Percentiles rank a stretch among this genome's conserved stretches.
Evolutionary conservation across 768 basidiomycete species (phyloP).

Genomic region (Boletus tylopilopsis): DNA sequence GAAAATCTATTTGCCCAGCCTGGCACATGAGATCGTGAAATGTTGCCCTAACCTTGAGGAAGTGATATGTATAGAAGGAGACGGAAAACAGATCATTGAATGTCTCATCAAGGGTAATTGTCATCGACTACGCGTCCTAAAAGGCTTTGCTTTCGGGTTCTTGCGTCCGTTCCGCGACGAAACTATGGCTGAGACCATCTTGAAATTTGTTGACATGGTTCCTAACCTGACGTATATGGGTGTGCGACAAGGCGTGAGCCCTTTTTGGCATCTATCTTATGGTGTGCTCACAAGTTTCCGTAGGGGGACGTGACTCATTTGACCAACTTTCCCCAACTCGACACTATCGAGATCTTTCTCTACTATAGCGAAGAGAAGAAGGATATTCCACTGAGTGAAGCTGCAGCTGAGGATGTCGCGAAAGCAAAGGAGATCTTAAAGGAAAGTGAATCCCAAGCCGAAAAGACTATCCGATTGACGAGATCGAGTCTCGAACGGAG

Average conservation of each 20-base stretch:
- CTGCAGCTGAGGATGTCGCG: background rate
- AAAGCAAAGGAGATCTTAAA: background rate
- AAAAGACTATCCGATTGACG: constrained; percentile 5
- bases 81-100: constrained; percentile 1
- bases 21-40: constrained; percentile 7
- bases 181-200: background rate
- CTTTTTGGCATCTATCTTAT: background rate
- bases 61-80: constrained; percentile 5
- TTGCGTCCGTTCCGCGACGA: background rate
- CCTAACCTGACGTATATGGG: constrained; percentile 5
- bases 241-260: background rate
- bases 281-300: background rate
- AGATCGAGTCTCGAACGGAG: too few relatives aligned
- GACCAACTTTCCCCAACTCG: background rate
- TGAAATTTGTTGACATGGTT: constrained; percentile 5
- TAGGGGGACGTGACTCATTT: background rate
- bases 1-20: constrained; percentile 3
- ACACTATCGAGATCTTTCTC: background rate
- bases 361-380: too few relatives aligned
- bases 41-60: constrained; percentile 10
- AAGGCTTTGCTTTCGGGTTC: constrained; percentile 3
- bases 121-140: background rate
- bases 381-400: background rate
- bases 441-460: constrained; percentile 3
- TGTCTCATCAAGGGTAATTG: constrained; percentile 5